Conservation (phyloP, 2,329 filamentous ascomycete genomes). For the Colletotrichum echinochloae region DNA sequence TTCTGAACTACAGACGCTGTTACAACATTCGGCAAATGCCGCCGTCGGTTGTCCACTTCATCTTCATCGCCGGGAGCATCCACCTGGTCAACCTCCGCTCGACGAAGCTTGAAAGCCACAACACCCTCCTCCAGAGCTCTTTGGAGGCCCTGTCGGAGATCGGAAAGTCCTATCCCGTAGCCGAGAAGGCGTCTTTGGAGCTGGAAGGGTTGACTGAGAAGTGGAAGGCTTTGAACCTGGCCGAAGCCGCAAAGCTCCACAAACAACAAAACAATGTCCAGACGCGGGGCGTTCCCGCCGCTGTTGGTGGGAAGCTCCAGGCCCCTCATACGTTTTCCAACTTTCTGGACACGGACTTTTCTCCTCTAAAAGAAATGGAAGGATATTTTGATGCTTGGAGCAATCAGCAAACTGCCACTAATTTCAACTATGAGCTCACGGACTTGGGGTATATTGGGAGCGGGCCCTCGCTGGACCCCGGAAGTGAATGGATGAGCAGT, state of each 20-base stretch:
- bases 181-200: background rate
- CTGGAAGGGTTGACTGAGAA: background rate
- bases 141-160: constrained; percentile 4
- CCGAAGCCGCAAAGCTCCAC: background rate
- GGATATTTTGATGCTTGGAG: constrained; percentile 6
- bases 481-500: constrained; percentile 4
- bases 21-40: constrained; percentile 28
- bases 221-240: background rate
- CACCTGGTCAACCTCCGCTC: constrained; percentile 4
- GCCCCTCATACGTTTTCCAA: background rate
- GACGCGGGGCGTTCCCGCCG: background rate
- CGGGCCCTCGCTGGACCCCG: background rate
- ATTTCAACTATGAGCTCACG: background rate
- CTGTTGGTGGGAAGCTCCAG: background rate
- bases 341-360: background rate
- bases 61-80: constrained; percentile 29
- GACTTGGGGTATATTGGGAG: background rate
- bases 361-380: background rate
- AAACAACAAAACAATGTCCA: background rate
- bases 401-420: background rate
- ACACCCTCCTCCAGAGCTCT: constrained; percentile 9
- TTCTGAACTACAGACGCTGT: background rate
- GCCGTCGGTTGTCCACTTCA: constrained; percentile 14
- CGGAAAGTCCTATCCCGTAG: constrained; percentile 18
- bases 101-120: background rate